Percentiles rank a stretch among this genome's conserved stretches.
phyloP scores from a whole-genome alignment of 106 monocot genomes.

The Dendrobium officinale region DNA sequence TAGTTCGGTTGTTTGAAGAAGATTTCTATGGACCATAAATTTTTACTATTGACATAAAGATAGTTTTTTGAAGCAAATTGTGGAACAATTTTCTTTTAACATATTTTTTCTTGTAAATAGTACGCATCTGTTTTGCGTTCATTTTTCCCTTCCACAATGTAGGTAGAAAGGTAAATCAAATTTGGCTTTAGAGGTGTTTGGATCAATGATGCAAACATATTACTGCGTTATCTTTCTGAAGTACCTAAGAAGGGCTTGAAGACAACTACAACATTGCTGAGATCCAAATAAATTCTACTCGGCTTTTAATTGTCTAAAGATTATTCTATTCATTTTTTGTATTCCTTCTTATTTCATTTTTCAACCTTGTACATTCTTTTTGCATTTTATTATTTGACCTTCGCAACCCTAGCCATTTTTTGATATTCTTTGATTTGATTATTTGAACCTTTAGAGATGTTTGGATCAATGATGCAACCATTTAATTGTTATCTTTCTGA shows the following conservation, averaged over 20 bases:
- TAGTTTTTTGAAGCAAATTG: neutral
- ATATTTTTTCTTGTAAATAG: neutral
- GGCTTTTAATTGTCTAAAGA: neutral
- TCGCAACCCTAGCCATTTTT: neutral
- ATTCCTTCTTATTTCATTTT: neutral
- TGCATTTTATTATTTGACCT: neutral
- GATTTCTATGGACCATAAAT: neutral
- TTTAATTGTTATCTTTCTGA: conserved; percentile 3
- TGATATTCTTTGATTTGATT: neutral
- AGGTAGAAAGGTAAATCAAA: neutral
- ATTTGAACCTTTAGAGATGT: neutral
- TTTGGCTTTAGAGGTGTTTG: neutral
- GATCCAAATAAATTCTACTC: neutral
- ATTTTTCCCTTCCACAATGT: neutral
- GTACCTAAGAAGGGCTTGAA: neutral
- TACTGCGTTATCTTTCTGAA: conserved; percentile 1
- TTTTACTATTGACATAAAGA: neutral
- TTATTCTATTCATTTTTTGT: neutral
- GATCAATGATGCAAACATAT: neutral
- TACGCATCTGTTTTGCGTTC: neutral
- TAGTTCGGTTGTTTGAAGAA: neutral
- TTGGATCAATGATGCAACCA: conserved; percentile 1
- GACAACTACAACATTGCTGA: neutral
- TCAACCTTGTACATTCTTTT: neutral
- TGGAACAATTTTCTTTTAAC: neutral